Evolutionary conservation across 129 eudicot species (phyloP), one percentile per base, ranked within the genome.

Genomic region (Lonicera japonica): DNA sequence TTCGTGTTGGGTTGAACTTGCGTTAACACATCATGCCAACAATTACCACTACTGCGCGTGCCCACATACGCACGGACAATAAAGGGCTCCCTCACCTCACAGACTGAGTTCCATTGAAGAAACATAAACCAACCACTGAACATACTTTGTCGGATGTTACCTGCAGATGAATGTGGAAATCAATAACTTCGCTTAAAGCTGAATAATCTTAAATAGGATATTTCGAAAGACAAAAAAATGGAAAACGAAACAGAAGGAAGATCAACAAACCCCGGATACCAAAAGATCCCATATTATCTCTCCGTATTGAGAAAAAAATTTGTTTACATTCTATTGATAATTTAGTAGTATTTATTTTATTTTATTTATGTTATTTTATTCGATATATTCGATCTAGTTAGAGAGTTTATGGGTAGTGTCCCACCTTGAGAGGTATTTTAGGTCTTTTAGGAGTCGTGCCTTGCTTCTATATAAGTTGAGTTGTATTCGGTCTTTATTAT

Each of bases 221-320:
- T n/a, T n/a, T 19, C 53, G 36, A 25, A 5, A 58, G 2, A 19
- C 8, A 25, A 54, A 52, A 38, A n/a, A 63, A 13, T 29, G 48
- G 4, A 3, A 29, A 41, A 19, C 40, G 6, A 54, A 64, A 54
- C 4, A 29, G 36, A 29, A 29, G 36, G 6, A 29, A 29, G 36
- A 29, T 29, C 6, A 29, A 77, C 86, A 3, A 25, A 90, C 95
- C 90, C 95, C 98, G 17, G 88, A 58, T 22, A 82, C 77, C 38
- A 91, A 81, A 48, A 91, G 96, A 61, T 87, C 98, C 94, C 94
- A 84, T 4, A 91, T 84, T 82, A 82, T 68, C 1, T 87, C 90
- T 74, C 96, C 98, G 41, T 87, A 87, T 58, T 87, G 75, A 8
- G 81, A n/a, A 58, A 48, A 84, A 90, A 21, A 91, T 62, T 68